Base-by-base conservation (phyloP, 129 eudicot genomes). In the Artemisia annua region DNA sequence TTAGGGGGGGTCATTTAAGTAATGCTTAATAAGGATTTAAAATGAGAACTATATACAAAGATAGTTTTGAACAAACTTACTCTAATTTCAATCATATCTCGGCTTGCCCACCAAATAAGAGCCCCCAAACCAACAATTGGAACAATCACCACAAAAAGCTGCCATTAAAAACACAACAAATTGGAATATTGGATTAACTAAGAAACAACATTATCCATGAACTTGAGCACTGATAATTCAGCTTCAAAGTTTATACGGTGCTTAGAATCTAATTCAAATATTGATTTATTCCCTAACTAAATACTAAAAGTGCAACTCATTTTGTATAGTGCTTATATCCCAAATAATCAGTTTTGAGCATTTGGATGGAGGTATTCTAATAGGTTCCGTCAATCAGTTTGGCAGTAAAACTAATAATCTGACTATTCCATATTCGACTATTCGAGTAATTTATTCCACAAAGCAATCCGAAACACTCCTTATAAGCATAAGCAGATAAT, bases 21-120 rank as follows among this genome's bases (percentile, higher is more conserved):
- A 11, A 58, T n/a, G n/a, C n/a, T n/a, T n/a, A n/a, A n/a, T n/a
- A n/a, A n/a, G n/a, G n/a, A n/a, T n/a, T n/a, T n/a, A 63, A 57
- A 73, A 28, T 5, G 51, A 57, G 7, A 67, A 24, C 28, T n/a
- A 76, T n/a, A 13, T 75, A 6, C 20, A 66, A 75, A 67, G 50
- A 57, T 24, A 3, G 3, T 39, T 56, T 3, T 32, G 20, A 19
- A 10, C 14, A 60, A 73, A 49, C 96, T 94, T 76, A 94, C 99
- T 64, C 72, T 83, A 88, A 87, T 74, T 75, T 88, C 86, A 63
- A 90, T 81, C 67, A 88, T 83, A 77, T 90, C 99, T 24, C 85
- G 74, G 55, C 88, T 85, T 0, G 97, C 96, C 99, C 99, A 94
- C 99, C 99, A 94, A n/a, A 94, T 63, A 69, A 94, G 87, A 79